A percentile compares a stretch with the other conserved stretches of the same genome.
These are phyloP conservation scores for Cyberlindnera samutprakarnensis DNA, from an alignment of 805 yeast species.

Conservation along the genomic window DNA sequence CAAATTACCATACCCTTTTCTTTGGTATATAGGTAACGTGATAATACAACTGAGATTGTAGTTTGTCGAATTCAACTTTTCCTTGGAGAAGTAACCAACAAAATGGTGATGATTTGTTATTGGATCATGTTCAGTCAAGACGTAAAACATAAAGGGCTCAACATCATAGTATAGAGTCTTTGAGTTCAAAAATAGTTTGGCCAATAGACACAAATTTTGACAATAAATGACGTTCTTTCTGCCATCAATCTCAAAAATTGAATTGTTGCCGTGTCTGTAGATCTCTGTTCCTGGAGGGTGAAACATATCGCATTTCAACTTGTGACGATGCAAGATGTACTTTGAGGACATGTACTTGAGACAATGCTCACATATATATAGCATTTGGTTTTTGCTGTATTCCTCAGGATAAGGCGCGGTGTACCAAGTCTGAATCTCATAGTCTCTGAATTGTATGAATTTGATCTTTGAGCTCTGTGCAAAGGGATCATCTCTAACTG, in stretches of 20 bases:
- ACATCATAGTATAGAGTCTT: slow-evolving; percentile 92
- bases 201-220: slow-evolving; percentile 82
- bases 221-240: slow-evolving; percentile 74
- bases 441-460: slow-evolving; percentile 62
- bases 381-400: slow-evolving; percentile 50
- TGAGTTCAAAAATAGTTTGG: slow-evolving; percentile 83
- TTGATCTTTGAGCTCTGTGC: slow-evolving; percentile 21
- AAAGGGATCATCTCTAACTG: slow-evolving; percentile 4
- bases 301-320: slow-evolving; percentile 57
- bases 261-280: slow-evolving; percentile 60
- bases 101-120: slow-evolving; percentile 49
- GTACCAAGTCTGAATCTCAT: slow-evolving; percentile 86
- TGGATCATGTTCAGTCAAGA: slow-evolving; percentile 62
- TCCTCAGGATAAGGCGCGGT: slow-evolving; percentile 91
- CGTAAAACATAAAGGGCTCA: slow-evolving; percentile 88
- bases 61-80: slow-evolving; percentile 59
- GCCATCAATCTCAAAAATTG: slow-evolving; percentile 93
- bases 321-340: slow-evolving; percentile 61
- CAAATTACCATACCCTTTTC: slow-evolving; percentile 84
- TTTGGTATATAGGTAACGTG: slow-evolving; percentile 80
- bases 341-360: slow-evolving; percentile 71
- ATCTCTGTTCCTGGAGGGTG: slow-evolving; percentile 93
- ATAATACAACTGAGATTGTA: slow-evolving; percentile 88
- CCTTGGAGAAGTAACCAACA: slow-evolving; percentile 93
- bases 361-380: slow-evolving; percentile 81